Base-by-base conservation (phyloP, 129 eudicot genomes). In the Pittosporum tobira region DNA sequence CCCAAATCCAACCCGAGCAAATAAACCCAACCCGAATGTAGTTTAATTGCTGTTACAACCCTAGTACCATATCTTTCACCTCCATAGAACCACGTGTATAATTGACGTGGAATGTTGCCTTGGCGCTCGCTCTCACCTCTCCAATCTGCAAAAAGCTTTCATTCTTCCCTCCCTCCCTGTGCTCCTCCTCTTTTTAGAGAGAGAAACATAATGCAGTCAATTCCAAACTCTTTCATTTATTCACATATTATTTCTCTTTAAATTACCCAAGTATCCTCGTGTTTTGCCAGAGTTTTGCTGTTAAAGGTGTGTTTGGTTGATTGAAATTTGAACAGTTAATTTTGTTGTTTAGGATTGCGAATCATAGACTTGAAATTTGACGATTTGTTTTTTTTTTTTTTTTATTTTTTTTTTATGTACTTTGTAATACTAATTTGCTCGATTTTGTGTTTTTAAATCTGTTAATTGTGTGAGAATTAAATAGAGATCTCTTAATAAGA, bases 21-120 rank as follows among this genome's bases (percentile, higher is more conserved):
- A n/a, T n/a, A n/a, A n/a, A n/a, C n/a, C n/a, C n/a, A n/a, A n/a
- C n/a, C n/a, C n/a, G n/a, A n/a, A n/a, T n/a, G n/a, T n/a, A n/a
- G n/a, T n/a, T n/a, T n/a, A n/a, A n/a, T n/a, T n/a, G n/a, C n/a
- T n/a, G n/a, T n/a, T n/a, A n/a, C n/a, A n/a, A n/a, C n/a, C n/a
- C n/a, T n/a, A n/a, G n/a, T n/a, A n/a, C n/a, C n/a, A n/a, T n/a
- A n/a, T n/a, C n/a, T n/a, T n/a, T n/a, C n/a, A n/a, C n/a, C n/a
- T n/a, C n/a, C n/a, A 18, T 54, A 55, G 49, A 73, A 71, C 77
- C 96, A 88, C 96, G 94, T 88, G 94, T 81, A 55, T 24, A 12
- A 45, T n/a, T 88, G 94, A 88, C 94, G 96, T 88, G 96, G 96
- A 63, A 18, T 70, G 70, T 81, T 67, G 77, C 67, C 73, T 73